Evolutionary conservation across 768 basidiomycete genomes (phyloP).

Genomic region (Tricholomella constricta): DNA sequence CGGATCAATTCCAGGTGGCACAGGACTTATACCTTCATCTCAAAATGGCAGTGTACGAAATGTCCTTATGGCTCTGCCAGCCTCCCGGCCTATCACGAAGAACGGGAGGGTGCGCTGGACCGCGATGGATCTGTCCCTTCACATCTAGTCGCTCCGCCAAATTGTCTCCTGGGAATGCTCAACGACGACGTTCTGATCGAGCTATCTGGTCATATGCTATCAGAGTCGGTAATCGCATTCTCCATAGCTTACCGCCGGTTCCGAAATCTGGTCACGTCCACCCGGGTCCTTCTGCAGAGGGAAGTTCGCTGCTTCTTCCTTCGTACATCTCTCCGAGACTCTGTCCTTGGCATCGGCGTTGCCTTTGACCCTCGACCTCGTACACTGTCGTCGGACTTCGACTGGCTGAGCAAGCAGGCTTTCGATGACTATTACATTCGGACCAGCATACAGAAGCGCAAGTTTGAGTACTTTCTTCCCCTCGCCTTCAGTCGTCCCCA

Average conservation of each 20-base stretch:
- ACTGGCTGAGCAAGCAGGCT: slow-evolving; percentile 47
- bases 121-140: background rate
- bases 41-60: slow-evolving; percentile 28
- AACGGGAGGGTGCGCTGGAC: background rate
- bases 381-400: slow-evolving; percentile 43
- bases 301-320: slow-evolving; percentile 50
- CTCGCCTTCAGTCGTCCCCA: slow-evolving; percentile 45
- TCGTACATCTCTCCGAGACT: slow-evolving; percentile 36
- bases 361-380: slow-evolving; percentile 31
- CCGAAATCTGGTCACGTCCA: slow-evolving; percentile 28
- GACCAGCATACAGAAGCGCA: slow-evolving; percentile 41
- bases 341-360: slow-evolving; percentile 44
- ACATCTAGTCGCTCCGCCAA: background rate
- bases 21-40: slow-evolving; percentile 26
- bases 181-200: slow-evolving; percentile 40
- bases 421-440: slow-evolving; percentile 38
- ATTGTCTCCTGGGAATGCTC: slow-evolving; percentile 34
- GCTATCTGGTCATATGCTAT: slow-evolving; percentile 32
- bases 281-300: slow-evolving; percentile 39
- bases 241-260: slow-evolving; percentile 42
- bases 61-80: slow-evolving; percentile 39
- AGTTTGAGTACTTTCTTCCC: slow-evolving; percentile 44
- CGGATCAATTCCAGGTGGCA: slow-evolving; percentile 32
- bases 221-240: slow-evolving; percentile 40
- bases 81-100: slow-evolving; percentile 27